These are phyloP conservation scores for Trichodelitschia bisporula DNA, from an alignment of 495 filamentous ascomycete species.

Conservation along the genomic window DNA sequence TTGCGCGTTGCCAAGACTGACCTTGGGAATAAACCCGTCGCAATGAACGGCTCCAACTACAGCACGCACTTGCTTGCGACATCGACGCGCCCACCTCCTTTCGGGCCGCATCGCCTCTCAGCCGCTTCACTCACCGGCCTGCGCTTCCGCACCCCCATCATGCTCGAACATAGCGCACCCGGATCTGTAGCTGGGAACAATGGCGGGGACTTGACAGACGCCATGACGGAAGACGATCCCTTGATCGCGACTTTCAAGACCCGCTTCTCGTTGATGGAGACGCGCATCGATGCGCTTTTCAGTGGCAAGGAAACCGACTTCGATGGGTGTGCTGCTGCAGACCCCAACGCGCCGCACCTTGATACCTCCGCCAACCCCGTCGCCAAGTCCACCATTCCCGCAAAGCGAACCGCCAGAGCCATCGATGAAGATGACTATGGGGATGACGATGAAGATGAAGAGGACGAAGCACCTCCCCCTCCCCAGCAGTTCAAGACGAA, in stretches of 20 bases:
- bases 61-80: too few relatives aligned
- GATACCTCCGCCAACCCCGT: conserved; percentile 12
- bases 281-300: conserved; percentile 33
- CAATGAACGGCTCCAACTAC: too few relatives aligned
- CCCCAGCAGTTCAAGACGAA: conserved; percentile 37
- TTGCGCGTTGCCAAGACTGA: too few relatives aligned
- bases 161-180: too few relatives aligned
- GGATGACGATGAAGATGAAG: conserved; percentile 64
- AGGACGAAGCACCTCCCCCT: conserved; percentile 25
- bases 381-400: too few relatives aligned
- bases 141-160: conserved; percentile 12
- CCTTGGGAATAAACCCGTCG: too few relatives aligned
- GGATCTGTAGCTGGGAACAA: too few relatives aligned
- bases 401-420: conserved; percentile 38
- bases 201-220: conserved; percentile 9
- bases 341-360: conserved; percentile 15
- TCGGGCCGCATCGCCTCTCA: conserved; percentile 1
- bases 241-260: conserved; percentile 34
- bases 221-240: conserved; percentile 33
- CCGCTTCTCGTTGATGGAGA: conserved; percentile 32
- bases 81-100: too few relatives aligned
- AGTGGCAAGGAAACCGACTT: conserved; percentile 17
- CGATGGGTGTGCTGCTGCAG: conserved; percentile 14
- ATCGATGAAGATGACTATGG: conserved; percentile 74
- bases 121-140: conserved; percentile 2